Percentiles rank a stretch among this genome's conserved stretches.
These are phyloP conservation scores for Mrakia frigida DNA, from an alignment of 768 basidiomycete species.

Conservation along the genomic window DNA sequence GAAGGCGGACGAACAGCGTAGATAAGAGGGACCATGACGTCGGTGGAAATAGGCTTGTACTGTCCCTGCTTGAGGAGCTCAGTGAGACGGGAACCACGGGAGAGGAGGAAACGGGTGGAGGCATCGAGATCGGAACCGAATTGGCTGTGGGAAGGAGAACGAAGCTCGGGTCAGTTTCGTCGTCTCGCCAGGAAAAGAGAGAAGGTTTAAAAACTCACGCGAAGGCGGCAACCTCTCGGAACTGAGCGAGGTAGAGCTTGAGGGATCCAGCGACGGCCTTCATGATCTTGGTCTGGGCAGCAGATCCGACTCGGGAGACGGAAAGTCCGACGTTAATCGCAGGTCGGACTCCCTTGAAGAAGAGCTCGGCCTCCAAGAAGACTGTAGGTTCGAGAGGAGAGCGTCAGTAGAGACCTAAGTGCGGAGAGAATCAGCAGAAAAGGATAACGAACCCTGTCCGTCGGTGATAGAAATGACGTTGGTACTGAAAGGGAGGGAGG, in stretches of 20 bases:
- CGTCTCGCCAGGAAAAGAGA: no score
- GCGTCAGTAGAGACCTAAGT: no score
- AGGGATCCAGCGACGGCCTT: slow-evolving; percentile 98
- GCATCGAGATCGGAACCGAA: slow-evolving; percentile 99
- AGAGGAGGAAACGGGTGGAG: slow-evolving; percentile 95
- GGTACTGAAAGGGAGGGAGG: slow-evolving; percentile 44
- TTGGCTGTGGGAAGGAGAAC: slow-evolving; percentile 48
- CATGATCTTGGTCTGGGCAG: slow-evolving; percentile 99
- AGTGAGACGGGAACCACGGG: slow-evolving; percentile 95
- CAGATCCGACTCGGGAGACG: slow-evolving; percentile 99
- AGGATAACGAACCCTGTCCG: slow-evolving; percentile 55
- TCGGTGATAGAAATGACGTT: slow-evolving; percentile 99
- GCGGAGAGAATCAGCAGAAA: no score
- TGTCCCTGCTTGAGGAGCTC: slow-evolving; percentile 63
- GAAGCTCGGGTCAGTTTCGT: not conserved
- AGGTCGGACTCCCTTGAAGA: slow-evolving; percentile 99
- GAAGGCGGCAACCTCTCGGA: slow-evolving; percentile 99
- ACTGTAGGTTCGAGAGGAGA: slow-evolving; percentile 46
- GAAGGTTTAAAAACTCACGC: slow-evolving; percentile 40
- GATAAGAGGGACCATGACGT: slow-evolving; percentile 97
- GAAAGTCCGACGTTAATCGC: slow-evolving; percentile 99
- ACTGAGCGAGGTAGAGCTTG: slow-evolving; percentile 93
- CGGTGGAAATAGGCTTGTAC: slow-evolving; percentile 68
- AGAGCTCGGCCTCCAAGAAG: slow-evolving; percentile 99
- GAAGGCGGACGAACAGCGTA: slow-evolving; percentile 73